Conservation (phyloP, 352 stramenopile species). For the Globisporangium camurandrum region DNA sequence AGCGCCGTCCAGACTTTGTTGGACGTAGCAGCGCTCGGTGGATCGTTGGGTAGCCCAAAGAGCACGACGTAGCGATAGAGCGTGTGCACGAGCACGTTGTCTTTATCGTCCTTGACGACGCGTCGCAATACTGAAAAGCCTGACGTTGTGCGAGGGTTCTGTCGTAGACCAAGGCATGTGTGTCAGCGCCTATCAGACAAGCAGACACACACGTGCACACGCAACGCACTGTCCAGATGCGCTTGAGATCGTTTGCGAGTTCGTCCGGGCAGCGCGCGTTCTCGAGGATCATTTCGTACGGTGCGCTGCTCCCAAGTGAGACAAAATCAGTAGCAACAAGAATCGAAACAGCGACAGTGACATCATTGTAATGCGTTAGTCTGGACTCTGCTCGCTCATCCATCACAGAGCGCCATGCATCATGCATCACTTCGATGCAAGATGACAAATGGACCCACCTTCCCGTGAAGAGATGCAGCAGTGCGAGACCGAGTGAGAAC, state of each 20-base stretch:
- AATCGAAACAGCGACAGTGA: too few species aligned
- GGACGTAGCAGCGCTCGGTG: slow-evolving; percentile 30
- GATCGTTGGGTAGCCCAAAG: slow-evolving; percentile 84
- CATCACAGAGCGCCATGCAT: too few species aligned
- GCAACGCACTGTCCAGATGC: slow-evolving; percentile 80
- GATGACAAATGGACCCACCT: slow-evolving; percentile 30
- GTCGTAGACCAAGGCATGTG: too few species aligned
- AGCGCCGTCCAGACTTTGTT: slow-evolving; percentile 54
- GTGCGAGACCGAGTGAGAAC: slow-evolving; percentile 93
- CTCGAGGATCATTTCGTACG: slow-evolving; percentile 98
- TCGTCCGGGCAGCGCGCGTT: slow-evolving; percentile 85
- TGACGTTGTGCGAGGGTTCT: slow-evolving; percentile 45
- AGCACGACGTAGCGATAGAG: slow-evolving; percentile 96
- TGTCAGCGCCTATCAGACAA: too few species aligned
- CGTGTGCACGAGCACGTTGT: slow-evolving; percentile 91
- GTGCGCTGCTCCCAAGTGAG: slow-evolving; percentile 52
- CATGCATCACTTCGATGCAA: too few species aligned
- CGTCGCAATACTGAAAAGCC: slow-evolving; percentile 61
- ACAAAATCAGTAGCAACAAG: too few species aligned
- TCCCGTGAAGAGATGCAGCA: slow-evolving; percentile 96
- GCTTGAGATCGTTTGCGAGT: slow-evolving; percentile 77
- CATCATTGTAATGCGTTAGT: too few species aligned
- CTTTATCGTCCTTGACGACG: slow-evolving; percentile 47
- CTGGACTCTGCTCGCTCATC: too few species aligned
- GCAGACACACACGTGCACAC: background rate